Evolutionary conservation across 768 basidiomycete species (phyloP).

Genomic region (Hebeloma cylindrosporum): DNA sequence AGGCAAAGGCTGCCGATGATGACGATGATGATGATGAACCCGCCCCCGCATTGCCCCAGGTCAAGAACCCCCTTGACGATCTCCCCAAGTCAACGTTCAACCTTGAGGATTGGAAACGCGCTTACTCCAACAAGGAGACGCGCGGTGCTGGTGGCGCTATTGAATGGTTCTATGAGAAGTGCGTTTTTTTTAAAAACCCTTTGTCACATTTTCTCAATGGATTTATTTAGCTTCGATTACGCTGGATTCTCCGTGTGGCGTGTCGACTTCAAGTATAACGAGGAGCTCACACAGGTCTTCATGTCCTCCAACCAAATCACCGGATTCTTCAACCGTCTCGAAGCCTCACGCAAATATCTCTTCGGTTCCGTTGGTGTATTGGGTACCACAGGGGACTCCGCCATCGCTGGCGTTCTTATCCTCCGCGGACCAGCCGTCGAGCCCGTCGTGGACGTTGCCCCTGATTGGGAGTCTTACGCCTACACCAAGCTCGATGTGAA

Average conservation of each 20-base stretch:
- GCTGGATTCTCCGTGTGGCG: constrained; percentile 90
- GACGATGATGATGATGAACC: constrained; percentile 80
- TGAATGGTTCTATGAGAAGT: constrained; percentile 98
- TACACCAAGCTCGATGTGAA: constrained; percentile 77
- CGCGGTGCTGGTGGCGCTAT: constrained; percentile 77
- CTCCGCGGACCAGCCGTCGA: constrained; percentile 73
- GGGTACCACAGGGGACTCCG: constrained; percentile 72
- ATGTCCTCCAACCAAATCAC: constrained; percentile 94
- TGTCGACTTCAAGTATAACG: constrained; percentile 96
- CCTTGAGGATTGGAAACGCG: constrained; percentile 96
- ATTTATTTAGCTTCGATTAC: constrained; percentile 67
- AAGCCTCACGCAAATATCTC: constrained; percentile 95
- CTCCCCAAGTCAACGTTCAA: constrained; percentile 87
- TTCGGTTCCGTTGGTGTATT: constrained; percentile 93
- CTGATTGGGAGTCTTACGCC: constrained; percentile 88
- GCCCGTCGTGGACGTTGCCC: constrained; percentile 75
- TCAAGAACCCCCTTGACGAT: constrained; percentile 91
- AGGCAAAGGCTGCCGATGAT: constrained; percentile 55
- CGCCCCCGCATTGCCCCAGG: constrained; percentile 82
- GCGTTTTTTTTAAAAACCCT: constrained; percentile 26
- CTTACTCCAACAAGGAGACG: constrained; percentile 98
- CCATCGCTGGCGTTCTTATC: constrained; percentile 83
- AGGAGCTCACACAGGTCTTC: constrained; percentile 88
- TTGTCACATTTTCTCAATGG: neutral
- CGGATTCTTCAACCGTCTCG: constrained; percentile 97